Evolutionary conservation across 2,329 filamentous ascomycete genomes (phyloP), one percentile per base, ranked within the genome.

Genomic region (Fusarium verrucosum): DNA sequence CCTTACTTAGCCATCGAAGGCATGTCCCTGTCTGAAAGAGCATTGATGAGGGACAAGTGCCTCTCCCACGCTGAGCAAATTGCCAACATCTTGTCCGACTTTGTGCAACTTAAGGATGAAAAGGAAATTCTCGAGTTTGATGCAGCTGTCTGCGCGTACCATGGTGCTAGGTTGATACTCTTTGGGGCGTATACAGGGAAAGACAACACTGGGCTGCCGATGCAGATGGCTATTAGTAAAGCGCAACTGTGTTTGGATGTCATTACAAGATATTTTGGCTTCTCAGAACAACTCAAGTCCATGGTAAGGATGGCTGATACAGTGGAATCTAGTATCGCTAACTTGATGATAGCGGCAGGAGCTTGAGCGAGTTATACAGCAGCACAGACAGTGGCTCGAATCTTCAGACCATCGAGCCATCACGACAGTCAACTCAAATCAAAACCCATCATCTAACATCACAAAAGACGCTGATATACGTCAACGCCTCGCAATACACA

Each of bases 91-190:
- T n/a, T 74, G 10, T 73, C 75, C 10, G 72, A 70, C 26, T 79
- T 80, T 55, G 72, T 78, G 7, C 66, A 72, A 26, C 56, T 70
- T n/a, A 73, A 74, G 16, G 57, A 72, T 6, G 68, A 67, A 10
- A 57, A 58, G 2, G 64, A 72, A 7, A 72, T 77, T 11, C 69
- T 80, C 0, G 78, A 81, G 47, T 75, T 77, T 28, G 79, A 81
- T 38, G 75, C 74, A 0, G 79, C 79, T 6, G 77, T 81, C 3
- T 81, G 79, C 33, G 78, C 76, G 1, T 81, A 80, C 25, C 78
- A 81, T 32, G 74, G 75, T 5, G 75, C 77, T 1, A 73, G 78
- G 1, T 66, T 81, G 3, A 70, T 80, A 2, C 65, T 80, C 16
- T 80, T 78, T 35, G 70, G 70, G 0, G 62, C 68, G 3, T 72